Conservation (phyloP, 192 early-diverging fungal species). For the Coemansia sp. region DNA sequence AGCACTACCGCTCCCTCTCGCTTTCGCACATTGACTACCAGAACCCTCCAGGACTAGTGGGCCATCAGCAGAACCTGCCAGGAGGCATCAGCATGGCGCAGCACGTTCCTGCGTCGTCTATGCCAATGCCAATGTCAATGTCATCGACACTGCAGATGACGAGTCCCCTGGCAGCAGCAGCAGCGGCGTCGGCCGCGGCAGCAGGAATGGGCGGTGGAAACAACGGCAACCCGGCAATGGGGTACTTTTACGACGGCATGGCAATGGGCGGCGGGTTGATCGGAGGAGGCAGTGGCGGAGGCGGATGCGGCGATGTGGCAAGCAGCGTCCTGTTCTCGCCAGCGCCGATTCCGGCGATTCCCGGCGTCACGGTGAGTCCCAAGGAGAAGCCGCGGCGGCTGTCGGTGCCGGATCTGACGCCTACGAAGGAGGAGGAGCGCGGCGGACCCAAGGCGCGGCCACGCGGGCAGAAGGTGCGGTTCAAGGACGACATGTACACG, state of each 20-base stretch:
- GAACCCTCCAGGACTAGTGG: slow-evolving; percentile 4
- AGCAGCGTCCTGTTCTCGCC: slow-evolving; percentile 21
- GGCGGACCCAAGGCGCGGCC: slow-evolving; percentile 43
- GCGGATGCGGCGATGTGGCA: not conserved
- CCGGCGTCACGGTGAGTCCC: slow-evolving; percentile 49
- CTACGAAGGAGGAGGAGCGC: slow-evolving; percentile 32
- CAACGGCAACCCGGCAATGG: slow-evolving; percentile 14
- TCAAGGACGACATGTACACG: slow-evolving; percentile 74
- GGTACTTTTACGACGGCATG: slow-evolving; percentile 38
- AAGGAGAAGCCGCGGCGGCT: slow-evolving; percentile 45
- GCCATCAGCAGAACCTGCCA: not conserved
- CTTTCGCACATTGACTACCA: slow-evolving; percentile 25
- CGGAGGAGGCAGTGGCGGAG: not conserved
- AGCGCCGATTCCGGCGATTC: slow-evolving; percentile 40
- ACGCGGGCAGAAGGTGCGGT: slow-evolving; percentile 72
- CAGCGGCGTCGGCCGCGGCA: slow-evolving; percentile 6
- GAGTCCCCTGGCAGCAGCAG: slow-evolving; percentile 19
- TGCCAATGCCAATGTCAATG: not conserved
- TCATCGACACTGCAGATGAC: slow-evolving; percentile 21
- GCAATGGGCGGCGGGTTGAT: not conserved
- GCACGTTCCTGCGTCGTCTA: not conserved
- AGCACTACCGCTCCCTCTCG: slow-evolving; percentile 15
- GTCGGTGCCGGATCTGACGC: slow-evolving; percentile 38
- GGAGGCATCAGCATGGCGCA: not conserved
- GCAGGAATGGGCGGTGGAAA: not conserved